A percentile compares a stretch with the other conserved stretches of the same genome.
Conservation (phyloP, 1,284 basidiomycete species). For the Tylopilus sp. region DNA sequence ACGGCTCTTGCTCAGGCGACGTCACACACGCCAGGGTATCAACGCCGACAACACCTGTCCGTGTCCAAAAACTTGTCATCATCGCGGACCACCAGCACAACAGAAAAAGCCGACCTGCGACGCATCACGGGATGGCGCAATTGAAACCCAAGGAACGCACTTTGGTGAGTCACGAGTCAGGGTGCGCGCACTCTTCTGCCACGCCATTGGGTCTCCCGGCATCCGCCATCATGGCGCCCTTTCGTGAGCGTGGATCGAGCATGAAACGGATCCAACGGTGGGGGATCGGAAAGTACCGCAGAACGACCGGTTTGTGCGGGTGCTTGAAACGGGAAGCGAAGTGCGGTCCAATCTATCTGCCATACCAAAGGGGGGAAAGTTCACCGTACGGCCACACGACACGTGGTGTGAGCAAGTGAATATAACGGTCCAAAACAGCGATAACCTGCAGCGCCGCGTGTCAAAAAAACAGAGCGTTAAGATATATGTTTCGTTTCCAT, state of each 20-base stretch:
- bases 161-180: not conserved
- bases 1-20: too few species aligned
- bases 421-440: not conserved
- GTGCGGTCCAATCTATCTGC: not conserved
- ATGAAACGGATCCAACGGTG: slow-evolving; percentile 9
- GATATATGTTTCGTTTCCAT: slow-evolving; percentile 1
- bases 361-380: not conserved
- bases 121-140: slow-evolving; percentile 2
- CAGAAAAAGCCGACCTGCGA: slow-evolving; percentile 5
- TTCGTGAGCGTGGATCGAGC: not conserved
- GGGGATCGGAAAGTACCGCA: slow-evolving; percentile 1
- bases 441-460: not conserved
- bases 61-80: not conserved
- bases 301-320: not conserved
- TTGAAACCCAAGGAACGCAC: not conserved
- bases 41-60: too few species aligned
- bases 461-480: not conserved
- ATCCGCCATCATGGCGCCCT: not conserved
- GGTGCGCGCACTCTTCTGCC: not conserved
- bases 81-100: not conserved
- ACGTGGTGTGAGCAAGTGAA: not conserved
- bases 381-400: not conserved
- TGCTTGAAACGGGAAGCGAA: not conserved
- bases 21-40: too few species aligned
- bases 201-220: slow-evolving; percentile 1